A percentile compares a stretch with the other conserved stretches of the same genome.
Evolutionary conservation across 192 early-diverging fungal genomes (phyloP).

Genomic region (Podila verticillata): DNA sequence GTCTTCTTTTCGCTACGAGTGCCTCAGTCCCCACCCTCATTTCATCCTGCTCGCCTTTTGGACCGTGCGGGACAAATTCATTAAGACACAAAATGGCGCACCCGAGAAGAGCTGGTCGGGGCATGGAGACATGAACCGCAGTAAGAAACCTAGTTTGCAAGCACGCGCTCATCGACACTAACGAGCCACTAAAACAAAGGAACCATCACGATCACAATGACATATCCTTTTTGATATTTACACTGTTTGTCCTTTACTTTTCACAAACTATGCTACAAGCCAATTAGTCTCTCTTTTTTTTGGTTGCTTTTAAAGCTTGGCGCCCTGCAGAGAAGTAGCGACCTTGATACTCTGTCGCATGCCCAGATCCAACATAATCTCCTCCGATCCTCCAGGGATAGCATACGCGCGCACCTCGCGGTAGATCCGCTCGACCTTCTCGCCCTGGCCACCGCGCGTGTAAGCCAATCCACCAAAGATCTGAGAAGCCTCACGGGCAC

Average conservation of each 20-base stretch:
- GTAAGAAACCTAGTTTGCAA: too few relatives aligned
- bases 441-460: slow-evolving; percentile 76
- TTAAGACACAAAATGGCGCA: not conserved
- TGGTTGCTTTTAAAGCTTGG: not conserved
- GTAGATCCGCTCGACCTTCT: slow-evolving; percentile 84
- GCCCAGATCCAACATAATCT: slow-evolving; percentile 91
- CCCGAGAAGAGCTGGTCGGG: too few relatives aligned
- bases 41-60: not conserved
- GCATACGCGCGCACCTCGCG: slow-evolving; percentile 87
- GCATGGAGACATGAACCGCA: too few relatives aligned
- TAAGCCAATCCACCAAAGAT: slow-evolving; percentile 91
- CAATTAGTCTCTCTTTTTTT: not conserved
- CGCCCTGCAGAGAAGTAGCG: not conserved
- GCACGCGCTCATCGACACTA: too few relatives aligned
- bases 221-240: not conserved
- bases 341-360: slow-evolving; percentile 83
- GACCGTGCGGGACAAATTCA: slow-evolving; percentile 3
- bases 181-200: too few relatives aligned
- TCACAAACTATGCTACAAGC: not conserved
- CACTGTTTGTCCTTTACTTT: not conserved
- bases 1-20: too few relatives aligned
- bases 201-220: too few relatives aligned
- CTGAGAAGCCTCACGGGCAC: slow-evolving; percentile 88
- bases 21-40: not conserved
- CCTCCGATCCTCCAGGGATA: slow-evolving; percentile 89